Conservation (phyloP, 2,329 filamentous ascomycete genomes). For the Botrytis cinerea region DNA sequence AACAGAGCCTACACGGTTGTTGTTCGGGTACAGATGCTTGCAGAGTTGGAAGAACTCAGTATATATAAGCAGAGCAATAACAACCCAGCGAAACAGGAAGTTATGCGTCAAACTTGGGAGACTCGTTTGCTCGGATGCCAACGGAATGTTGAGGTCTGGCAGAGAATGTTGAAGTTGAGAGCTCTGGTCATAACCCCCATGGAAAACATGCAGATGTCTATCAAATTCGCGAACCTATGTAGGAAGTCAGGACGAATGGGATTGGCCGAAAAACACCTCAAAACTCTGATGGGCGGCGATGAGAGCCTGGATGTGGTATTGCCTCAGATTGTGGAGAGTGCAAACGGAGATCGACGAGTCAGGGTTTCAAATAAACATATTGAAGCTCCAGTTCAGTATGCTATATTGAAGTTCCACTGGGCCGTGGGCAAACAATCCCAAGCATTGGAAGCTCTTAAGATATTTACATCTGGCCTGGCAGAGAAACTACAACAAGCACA, state of each 20-base stretch:
- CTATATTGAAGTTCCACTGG: conserved; percentile 98
- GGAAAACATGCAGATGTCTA: conserved; percentile 99
- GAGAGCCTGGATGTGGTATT: conserved; percentile 61
- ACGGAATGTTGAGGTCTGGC: conserved; percentile 97
- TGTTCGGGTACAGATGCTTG: conserved; percentile 97
- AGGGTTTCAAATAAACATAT: conserved; percentile 32
- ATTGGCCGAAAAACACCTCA: conserved; percentile 90
- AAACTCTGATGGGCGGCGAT: conserved; percentile 79
- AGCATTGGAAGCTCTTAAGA: conserved; percentile 58
- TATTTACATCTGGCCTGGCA: conserved; percentile 62
- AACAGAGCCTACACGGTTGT: conserved; percentile 98
- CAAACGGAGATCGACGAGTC: conserved; percentile 30
- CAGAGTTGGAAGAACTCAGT: conserved; percentile 97
- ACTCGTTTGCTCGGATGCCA: conserved; percentile 92
- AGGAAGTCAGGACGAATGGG: conserved; percentile 94
- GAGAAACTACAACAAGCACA: conserved; percentile 39
- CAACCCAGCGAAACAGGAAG: conserved; percentile 83
- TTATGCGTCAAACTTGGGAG: conserved; percentile 94
- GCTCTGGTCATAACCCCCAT: conserved; percentile 87
- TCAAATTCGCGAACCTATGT: conserved; percentile 98
- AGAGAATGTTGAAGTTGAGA: conserved; percentile 93
- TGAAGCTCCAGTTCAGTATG: conserved; percentile 82
- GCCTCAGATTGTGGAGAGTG: conserved; percentile 46
- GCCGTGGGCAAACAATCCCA: conserved; percentile 71
- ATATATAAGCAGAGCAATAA: conserved; percentile 86